These are phyloP conservation scores for Salix suchowensis DNA, from an alignment of 345 rosid species.

Conservation along the genomic window DNA sequence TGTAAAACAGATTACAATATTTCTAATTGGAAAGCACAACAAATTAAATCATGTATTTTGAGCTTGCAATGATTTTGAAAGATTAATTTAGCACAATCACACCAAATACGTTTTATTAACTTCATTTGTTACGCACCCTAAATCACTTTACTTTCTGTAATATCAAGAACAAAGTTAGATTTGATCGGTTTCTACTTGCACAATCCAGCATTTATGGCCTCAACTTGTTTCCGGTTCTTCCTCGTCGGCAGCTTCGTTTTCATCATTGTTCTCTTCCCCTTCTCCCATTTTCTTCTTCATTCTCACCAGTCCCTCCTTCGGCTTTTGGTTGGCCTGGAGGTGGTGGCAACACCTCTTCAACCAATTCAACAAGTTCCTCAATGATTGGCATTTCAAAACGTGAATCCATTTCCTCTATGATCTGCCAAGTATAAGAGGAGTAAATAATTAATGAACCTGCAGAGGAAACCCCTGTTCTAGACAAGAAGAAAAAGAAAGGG, in stretches of 20 bases:
- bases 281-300: neutral
- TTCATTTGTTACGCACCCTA: neutral
- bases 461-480: neutral
- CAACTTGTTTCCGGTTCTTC: neutral
- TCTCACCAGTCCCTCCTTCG: neutral
- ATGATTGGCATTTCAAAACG: neutral
- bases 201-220: neutral
- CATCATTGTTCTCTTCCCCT: neutral
- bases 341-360: neutral
- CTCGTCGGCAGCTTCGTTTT: neutral
- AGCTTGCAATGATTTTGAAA: no score
- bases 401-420: neutral
- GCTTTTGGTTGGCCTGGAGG: neutral
- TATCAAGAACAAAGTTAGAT: neutral
- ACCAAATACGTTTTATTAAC: no score
- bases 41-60: no score
- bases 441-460: neutral
- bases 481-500: neutral
- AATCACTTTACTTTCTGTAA: neutral
- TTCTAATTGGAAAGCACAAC: no score
- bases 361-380: slow-evolving; percentile 6
- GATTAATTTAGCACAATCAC: no score
- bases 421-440: slow-evolving; percentile 4
- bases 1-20: no score
- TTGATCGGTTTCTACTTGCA: neutral